Conservation (phyloP, 2,329 filamentous ascomycete genomes). For the Endothia cerciana region DNA sequence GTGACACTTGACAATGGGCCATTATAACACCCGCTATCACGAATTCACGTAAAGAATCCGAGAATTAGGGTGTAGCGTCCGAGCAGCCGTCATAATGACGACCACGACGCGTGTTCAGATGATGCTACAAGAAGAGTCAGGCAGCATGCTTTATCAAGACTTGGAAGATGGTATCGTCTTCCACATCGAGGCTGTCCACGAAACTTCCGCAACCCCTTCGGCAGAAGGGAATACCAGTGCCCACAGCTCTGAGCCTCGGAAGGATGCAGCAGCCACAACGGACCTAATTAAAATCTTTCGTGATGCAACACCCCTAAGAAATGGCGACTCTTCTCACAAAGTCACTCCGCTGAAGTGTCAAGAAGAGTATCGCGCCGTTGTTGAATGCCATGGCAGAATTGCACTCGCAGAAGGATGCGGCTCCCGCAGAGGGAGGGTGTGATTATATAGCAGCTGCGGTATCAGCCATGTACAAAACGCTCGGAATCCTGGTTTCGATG, state of each 20-base stretch:
- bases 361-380: slow-evolving; percentile 8
- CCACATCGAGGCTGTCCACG: slow-evolving; percentile 7
- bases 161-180: slow-evolving; percentile 14
- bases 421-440: background rate
- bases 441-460: background rate
- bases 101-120: slow-evolving; percentile 11
- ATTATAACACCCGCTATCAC: no score
- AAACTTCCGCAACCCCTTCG: background rate
- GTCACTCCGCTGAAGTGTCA: slow-evolving; percentile 8
- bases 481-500: slow-evolving; percentile 13
- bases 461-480: slow-evolving; percentile 3
- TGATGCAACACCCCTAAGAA: slow-evolving; percentile 15
- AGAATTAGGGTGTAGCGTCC: background rate
- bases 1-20: no score
- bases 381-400: slow-evolving; percentile 11
- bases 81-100: slow-evolving; percentile 5
- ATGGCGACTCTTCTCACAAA: background rate
- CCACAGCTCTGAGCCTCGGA: background rate
- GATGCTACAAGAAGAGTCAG: slow-evolving; percentile 7
- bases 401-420: slow-evolving; percentile 13
- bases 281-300: slow-evolving; percentile 14
- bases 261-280: background rate
- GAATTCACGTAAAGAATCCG: no score
- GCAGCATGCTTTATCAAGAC: slow-evolving; percentile 13
- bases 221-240: background rate